Evolutionary conservation across 2,329 filamentous ascomycete genomes (phyloP).

Genomic region (Apiospora saccharicola): DNA sequence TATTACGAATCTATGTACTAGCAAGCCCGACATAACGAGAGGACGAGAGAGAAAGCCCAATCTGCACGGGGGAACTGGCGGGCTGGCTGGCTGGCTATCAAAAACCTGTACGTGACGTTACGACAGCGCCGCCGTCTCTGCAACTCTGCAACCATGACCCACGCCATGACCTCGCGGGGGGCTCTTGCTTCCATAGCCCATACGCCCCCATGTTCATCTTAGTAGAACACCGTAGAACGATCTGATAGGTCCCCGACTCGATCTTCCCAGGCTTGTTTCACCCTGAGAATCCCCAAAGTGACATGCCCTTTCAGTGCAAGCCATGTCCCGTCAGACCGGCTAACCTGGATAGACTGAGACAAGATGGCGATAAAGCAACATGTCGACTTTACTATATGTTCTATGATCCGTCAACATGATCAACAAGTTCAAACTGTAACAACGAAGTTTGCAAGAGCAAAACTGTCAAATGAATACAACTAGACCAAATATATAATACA

Average conservation of each 20-base stretch:
- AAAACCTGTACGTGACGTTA: background rate
- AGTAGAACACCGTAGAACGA: slow-evolving; percentile 16
- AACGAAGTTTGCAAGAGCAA: background rate
- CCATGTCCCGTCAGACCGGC: background rate
- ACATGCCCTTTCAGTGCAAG: background rate
- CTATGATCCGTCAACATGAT: background rate
- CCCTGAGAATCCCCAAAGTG: background rate
- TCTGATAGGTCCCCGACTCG: background rate
- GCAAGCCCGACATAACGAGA: background rate
- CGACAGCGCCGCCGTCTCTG: background rate
- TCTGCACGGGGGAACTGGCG: background rate
- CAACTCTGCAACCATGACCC: background rate
- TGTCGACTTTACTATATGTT: background rate
- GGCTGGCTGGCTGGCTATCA: background rate
- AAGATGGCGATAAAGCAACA: background rate
- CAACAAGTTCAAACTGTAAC: background rate
- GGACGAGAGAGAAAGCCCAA: background rate
- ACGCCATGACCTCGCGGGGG: background rate
- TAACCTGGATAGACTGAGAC: background rate
- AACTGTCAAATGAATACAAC: background rate
- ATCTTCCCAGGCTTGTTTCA: background rate
- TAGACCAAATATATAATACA: background rate
- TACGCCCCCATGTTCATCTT: background rate
- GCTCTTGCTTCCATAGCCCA: background rate
- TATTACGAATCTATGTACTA: background rate